Evolutionary conservation across 768 basidiomycete genomes (phyloP).

Genomic region (Gymnopilus junonius): DNA sequence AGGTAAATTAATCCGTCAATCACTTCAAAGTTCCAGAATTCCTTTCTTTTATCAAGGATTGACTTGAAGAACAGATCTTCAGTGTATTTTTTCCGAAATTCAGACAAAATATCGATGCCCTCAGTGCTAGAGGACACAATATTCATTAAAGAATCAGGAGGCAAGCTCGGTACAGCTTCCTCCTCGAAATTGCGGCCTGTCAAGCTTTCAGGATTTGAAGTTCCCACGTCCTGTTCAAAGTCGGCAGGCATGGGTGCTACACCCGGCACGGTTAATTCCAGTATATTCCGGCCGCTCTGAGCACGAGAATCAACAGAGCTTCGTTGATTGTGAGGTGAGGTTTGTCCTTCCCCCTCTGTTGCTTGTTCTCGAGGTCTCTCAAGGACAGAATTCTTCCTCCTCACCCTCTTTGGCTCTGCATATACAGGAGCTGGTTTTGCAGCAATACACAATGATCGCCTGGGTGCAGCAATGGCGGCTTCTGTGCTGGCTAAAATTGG

Average conservation of each 20-base stretch:
- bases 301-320: background rate
- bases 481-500: background rate
- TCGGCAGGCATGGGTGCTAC: background rate
- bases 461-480: background rate
- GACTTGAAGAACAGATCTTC: background rate
- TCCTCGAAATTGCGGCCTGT: no score
- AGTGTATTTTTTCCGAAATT: background rate
- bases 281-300: background rate
- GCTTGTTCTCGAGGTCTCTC: no score
- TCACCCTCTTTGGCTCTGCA: background rate
- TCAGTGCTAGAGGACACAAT: background rate
- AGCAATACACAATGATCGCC: background rate
- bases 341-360: no score
- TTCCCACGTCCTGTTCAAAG: background rate
- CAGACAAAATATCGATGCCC: background rate
- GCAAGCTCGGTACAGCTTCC: no score
- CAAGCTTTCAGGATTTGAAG: no score
- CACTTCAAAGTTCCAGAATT: background rate
- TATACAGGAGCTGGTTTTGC: background rate
- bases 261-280: background rate
- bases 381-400: no score
- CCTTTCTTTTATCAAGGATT: background rate
- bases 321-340: background rate
- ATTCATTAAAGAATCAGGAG: background rate
- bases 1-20: background rate